phyloP scores from a whole-genome alignment of 306 rosid genomes.

The Fragaria ananassa region DNA sequence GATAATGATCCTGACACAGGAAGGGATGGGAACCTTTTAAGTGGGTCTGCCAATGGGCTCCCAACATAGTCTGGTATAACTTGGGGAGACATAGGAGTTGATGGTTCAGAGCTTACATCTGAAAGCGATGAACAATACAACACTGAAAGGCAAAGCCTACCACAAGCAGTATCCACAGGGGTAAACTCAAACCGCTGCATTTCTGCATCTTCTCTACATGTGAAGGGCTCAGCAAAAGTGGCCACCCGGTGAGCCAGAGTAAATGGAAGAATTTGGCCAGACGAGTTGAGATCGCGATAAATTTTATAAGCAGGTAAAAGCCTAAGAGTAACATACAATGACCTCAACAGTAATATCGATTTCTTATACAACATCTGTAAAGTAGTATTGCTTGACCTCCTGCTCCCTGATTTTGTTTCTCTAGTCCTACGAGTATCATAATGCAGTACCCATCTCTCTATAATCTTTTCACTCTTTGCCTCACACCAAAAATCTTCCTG shows the following conservation, averaged over 20 bases:
- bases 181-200: constrained; percentile 71
- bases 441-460: constrained; percentile 84
- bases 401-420: constrained; percentile 46
- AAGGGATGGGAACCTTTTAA: constrained; percentile 55
- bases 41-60: constrained; percentile 71
- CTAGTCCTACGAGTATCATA: constrained; percentile 56
- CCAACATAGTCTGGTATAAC: constrained; percentile 80
- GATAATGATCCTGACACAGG: constrained; percentile 45
- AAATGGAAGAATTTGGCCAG: constrained; percentile 53
- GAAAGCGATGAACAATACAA: constrained; percentile 52
- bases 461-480: constrained; percentile 54
- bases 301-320: constrained; percentile 71
- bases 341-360: constrained; percentile 65
- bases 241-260: constrained; percentile 66
- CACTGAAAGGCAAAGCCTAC: constrained; percentile 70
- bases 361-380: constrained; percentile 61
- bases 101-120: constrained; percentile 53
- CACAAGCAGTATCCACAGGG: constrained; percentile 75
- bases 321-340: constrained; percentile 68
- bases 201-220: constrained; percentile 59
- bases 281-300: constrained; percentile 61
- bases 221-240: constrained; percentile 65
- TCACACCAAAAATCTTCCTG: constrained; percentile 49
- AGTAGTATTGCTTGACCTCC: constrained; percentile 52
- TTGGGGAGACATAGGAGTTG: constrained; percentile 66